Conservation (phyloP, 495 filamentous ascomycete species). For the Aspergillus biplanus region DNA sequence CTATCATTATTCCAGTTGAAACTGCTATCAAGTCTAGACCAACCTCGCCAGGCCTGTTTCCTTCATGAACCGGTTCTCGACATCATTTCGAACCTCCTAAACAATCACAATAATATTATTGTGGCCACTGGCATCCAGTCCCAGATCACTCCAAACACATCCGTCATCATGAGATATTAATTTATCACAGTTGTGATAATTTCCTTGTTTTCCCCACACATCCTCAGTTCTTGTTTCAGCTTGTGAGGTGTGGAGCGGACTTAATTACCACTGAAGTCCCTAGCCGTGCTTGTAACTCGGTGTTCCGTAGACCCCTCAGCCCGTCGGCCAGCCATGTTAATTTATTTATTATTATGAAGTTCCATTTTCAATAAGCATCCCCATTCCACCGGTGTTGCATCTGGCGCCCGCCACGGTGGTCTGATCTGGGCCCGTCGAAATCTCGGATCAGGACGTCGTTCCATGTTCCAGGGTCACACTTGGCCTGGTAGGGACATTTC, state of each 20-base stretch:
- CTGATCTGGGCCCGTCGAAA: slow-evolving; percentile 23
- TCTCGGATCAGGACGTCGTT: background rate
- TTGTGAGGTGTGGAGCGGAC: slow-evolving; percentile 18
- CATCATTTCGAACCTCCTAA: background rate
- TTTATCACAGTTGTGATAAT: slow-evolving; percentile 8
- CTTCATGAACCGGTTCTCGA: slow-evolving; percentile 15
- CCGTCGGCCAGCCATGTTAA: slow-evolving; percentile 8
- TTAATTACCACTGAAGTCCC: slow-evolving; percentile 1
- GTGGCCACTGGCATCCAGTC: background rate
- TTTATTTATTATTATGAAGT: slow-evolving; percentile 9
- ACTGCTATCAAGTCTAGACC: background rate
- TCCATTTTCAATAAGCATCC: background rate
- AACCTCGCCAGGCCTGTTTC: background rate
- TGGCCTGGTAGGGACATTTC: too few relatives aligned
- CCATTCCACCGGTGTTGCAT: slow-evolving; percentile 7
- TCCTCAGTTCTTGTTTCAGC: slow-evolving; percentile 14
- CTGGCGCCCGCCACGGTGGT: slow-evolving; percentile 6
- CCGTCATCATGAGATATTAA: slow-evolving; percentile 1
- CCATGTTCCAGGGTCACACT: background rate
- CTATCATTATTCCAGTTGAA: slow-evolving; percentile 7
- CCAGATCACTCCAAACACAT: background rate
- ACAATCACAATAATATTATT: background rate
- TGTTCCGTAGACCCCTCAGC: slow-evolving; percentile 2
- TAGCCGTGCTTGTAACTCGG: slow-evolving; percentile 2
- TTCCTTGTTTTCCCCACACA: slow-evolving; percentile 18